Percentiles rank a stretch among this genome's conserved stretches.
These are phyloP conservation scores for Allium sativum DNA, from an alignment of 106 monocot species.

Conservation along the genomic window DNA sequence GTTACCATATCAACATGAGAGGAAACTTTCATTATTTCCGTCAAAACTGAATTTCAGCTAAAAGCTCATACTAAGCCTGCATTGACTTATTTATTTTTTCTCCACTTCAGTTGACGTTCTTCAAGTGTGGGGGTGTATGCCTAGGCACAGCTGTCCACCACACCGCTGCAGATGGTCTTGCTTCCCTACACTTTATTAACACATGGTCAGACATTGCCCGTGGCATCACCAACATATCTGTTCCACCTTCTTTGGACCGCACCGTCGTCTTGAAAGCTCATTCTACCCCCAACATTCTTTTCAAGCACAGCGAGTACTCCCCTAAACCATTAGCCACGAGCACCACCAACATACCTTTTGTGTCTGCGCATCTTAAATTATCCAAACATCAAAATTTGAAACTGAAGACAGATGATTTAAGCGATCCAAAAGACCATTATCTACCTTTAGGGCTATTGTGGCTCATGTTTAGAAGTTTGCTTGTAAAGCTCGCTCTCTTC, in stretches of 20 bases:
- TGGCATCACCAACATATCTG: background rate
- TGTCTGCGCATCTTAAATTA: constrained; percentile 21
- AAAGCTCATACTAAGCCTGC: no score
- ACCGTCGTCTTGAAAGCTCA: constrained; percentile 34
- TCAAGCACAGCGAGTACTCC: constrained; percentile 27
- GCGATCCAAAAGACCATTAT: background rate
- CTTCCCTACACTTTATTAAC: constrained; percentile 38
- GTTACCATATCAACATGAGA: no score
- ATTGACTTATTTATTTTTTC: background rate
- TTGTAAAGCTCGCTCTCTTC: constrained; percentile 34
- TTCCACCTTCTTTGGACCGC: constrained; percentile 28
- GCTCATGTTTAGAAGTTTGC: constrained; percentile 46
- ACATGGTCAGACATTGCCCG: constrained; percentile 50
- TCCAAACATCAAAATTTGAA: constrained; percentile 25
- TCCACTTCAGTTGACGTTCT: constrained; percentile 37
- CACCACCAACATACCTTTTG: constrained; percentile 1
- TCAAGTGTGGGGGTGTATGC: constrained; percentile 49
- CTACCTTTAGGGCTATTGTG: constrained; percentile 31
- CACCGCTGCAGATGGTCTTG: constrained; percentile 34
- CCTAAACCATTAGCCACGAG: background rate
- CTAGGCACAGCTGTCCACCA: constrained; percentile 43
- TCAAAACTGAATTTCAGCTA: no score
- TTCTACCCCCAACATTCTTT: constrained; percentile 15
- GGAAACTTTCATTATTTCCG: no score
- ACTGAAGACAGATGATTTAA: no score